Conservation (phyloP, 768 basidiomycete species). For the Mycena sanguinolenta region DNA sequence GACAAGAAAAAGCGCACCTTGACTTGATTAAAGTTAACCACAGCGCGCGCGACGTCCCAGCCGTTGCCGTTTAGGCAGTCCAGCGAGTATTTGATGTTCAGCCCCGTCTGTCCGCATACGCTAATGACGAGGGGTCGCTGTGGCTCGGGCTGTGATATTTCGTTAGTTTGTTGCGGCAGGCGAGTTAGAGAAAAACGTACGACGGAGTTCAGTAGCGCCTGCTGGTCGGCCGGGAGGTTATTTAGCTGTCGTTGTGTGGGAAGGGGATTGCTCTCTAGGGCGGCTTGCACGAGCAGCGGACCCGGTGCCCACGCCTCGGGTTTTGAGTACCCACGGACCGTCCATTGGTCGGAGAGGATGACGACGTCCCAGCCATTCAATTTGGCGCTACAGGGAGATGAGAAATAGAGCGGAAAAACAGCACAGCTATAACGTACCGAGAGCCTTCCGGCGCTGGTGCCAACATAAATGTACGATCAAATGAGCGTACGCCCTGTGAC, state of each 20-base stretch:
- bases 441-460: constrained; percentile 86
- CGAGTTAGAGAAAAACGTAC: constrained; percentile 57
- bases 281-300: constrained; percentile 78
- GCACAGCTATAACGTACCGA: constrained; percentile 68
- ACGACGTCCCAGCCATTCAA: constrained; percentile 89
- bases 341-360: constrained; percentile 90
- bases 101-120: constrained; percentile 77
- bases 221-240: constrained; percentile 58
- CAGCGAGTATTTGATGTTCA: constrained; percentile 85
- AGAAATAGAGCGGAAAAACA: constrained; percentile 30
- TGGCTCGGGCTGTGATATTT: constrained; percentile 66
- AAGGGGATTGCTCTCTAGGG: constrained; percentile 36
- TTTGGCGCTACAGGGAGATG: constrained; percentile 68
- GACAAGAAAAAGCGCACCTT: constrained; percentile 67
- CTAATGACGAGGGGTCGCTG: constrained; percentile 81
- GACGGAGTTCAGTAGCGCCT: constrained; percentile 65
- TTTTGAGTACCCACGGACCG: constrained; percentile 86
- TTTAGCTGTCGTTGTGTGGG: constrained; percentile 45
- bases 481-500: constrained; percentile 86
- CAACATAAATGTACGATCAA: constrained; percentile 93
- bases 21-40: constrained; percentile 90
- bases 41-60: constrained; percentile 86
- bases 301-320: constrained; percentile 85
- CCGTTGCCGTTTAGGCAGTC: constrained; percentile 88
- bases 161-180: constrained; percentile 28